Conservation (phyloP, 163 green algal species). For the Scenedesmus sp. region DNA sequence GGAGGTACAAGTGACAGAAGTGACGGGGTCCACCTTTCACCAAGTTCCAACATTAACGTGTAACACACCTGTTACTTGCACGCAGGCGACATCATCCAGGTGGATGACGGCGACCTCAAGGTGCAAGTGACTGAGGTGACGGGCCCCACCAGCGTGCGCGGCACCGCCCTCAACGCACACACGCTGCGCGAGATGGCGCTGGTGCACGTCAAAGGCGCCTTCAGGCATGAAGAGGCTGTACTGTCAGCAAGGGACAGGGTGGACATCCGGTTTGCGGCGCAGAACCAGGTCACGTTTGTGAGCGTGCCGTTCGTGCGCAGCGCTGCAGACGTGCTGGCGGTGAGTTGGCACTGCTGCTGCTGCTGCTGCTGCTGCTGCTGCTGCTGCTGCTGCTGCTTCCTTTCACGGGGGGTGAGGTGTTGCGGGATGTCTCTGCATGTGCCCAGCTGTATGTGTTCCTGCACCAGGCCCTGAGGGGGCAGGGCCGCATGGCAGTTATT, state of each 20-base stretch:
- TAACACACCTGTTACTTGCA: neutral
- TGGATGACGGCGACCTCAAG: slow-evolving; percentile 70
- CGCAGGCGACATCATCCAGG: slow-evolving; percentile 58
- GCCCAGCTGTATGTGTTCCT: too few species aligned
- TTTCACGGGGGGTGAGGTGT: too few species aligned
- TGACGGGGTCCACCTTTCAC: neutral
- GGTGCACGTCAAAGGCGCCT: slow-evolving; percentile 29
- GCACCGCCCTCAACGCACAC: slow-evolving; percentile 84
- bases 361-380: slow-evolving; percentile 47
- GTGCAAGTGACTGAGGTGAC: slow-evolving; percentile 57
- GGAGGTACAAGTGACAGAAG: slow-evolving; percentile 52
- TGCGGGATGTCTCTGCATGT: too few species aligned
- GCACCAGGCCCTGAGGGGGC: too few species aligned
- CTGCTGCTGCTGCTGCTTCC: neutral
- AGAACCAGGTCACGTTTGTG: slow-evolving; percentile 82
- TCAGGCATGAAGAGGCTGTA: neutral
- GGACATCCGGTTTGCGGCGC: slow-evolving; percentile 42
- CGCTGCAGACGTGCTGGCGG: slow-evolving; percentile 72
- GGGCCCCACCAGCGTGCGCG: slow-evolving; percentile 56
- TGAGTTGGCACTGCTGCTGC: slow-evolving; percentile 10
- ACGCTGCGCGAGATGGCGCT: slow-evolving; percentile 66
- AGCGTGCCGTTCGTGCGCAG: slow-evolving; percentile 83
- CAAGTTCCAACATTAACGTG: neutral
- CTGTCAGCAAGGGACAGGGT: slow-evolving; percentile 25
- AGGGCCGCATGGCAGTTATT: too few species aligned